These are phyloP conservation scores for Mycosphaerelloides madeirae DNA, from an alignment of 2,329 filamentous ascomycete species.

Conservation along the genomic window DNA sequence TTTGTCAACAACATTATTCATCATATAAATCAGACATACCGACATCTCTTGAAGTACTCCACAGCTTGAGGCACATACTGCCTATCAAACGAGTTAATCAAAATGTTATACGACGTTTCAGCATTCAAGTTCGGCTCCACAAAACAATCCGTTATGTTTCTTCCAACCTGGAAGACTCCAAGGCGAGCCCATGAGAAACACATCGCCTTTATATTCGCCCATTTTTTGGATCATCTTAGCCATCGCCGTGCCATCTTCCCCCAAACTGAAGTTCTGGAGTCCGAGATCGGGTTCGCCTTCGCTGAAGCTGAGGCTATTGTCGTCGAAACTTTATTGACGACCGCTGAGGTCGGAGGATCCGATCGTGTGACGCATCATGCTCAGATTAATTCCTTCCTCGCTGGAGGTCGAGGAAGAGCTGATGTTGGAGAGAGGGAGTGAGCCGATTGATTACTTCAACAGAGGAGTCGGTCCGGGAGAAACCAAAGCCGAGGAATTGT, in stretches of 20 bases:
- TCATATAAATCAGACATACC: neutral
- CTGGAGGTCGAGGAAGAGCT: constrained; percentile 33
- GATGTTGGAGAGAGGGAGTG: constrained; percentile 26
- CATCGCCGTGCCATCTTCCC: constrained; percentile 35
- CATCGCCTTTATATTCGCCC: constrained; percentile 32
- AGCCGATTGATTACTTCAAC: constrained; percentile 34
- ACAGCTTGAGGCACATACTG: constrained; percentile 32
- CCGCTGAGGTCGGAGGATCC: constrained; percentile 35
- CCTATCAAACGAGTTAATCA: constrained; percentile 34
- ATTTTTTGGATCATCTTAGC: constrained; percentile 35
- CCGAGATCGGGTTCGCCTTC: constrained; percentile 31
- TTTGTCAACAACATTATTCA: neutral
- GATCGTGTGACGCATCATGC: constrained; percentile 40
- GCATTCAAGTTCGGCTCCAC: constrained; percentile 22
- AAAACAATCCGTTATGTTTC: constrained; percentile 36
- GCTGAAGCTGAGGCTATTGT: constrained; percentile 30
- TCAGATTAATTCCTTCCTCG: constrained; percentile 32
- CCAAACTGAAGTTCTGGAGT: constrained; percentile 31
- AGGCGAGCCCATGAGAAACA: constrained; percentile 35
- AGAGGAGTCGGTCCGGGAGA: constrained; percentile 37
- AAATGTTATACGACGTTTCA: constrained; percentile 10
- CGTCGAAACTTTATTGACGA: constrained; percentile 36
- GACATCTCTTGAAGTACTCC: constrained; percentile 37
- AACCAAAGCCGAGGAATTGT: constrained; percentile 36
- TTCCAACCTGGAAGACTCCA: constrained; percentile 40